Base-by-base conservation (phyloP, 2,329 filamentous ascomycete genomes). In the Keithomyces neogunnii region DNA sequence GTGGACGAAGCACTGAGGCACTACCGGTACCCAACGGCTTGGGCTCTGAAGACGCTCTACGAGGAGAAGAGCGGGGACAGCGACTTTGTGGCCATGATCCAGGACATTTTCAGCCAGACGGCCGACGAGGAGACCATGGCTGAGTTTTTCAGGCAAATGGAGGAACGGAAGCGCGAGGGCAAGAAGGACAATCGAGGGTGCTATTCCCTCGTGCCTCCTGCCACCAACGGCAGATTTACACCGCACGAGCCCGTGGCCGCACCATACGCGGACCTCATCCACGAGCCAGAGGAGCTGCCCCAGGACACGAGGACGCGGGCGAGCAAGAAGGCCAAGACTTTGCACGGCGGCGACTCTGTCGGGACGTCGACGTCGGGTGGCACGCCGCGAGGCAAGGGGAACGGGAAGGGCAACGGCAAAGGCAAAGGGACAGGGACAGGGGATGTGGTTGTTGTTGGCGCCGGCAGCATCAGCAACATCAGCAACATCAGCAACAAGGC, bases 1-100 rank as follows among this genome's bases (percentile, higher is more conserved):
- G 77, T 84, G 32, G 74, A 81, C 8, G 73, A 81, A 59, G 81
- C 81, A 4, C 64, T 85, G 47, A 68, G 72, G 53, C 73, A 78
- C 60, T 71, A 72, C 55, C 77, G 78, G 53, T 84, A 80, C 62
- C 78, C 80, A 50, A 84, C 81, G 7, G 82, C 81, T 2, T 84
- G 75, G 69, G 80, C 81, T 42, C 69, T 85, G 53, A 73, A 80
- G 49, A 75, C 73, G 11, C 69, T 84, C 53, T 84, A 81, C 63
- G 79, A 84, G 56, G 78, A 84, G 60, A 73, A 76, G 53, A 70
- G 71, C 44, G 63, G 67, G 39, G 72, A 82, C 56, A 65, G 71
- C 13, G 67, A 68, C 36, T 81, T 83, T 59, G 68, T 84, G 52
- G 66, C 70, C 55, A 75, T 84, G 71, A 67, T 84, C 45, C 76